These are phyloP conservation scores for Prototheca stagnorum DNA, from an alignment of 163 green algal genomes.

Conservation along the genomic window DNA sequence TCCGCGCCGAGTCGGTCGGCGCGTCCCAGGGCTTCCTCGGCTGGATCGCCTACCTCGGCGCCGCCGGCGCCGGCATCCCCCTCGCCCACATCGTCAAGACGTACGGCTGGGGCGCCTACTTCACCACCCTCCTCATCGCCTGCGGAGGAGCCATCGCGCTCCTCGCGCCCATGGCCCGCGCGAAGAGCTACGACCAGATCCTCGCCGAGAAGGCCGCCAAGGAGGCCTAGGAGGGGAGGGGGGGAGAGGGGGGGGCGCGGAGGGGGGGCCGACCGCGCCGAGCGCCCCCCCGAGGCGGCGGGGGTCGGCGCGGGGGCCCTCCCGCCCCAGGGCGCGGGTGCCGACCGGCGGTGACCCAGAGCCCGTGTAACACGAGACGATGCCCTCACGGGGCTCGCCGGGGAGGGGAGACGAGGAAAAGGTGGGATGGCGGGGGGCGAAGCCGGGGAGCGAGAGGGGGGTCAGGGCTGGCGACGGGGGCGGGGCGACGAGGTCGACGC, in stretches of 20 bases:
- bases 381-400: no score
- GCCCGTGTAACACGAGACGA: no score
- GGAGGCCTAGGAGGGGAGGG: not conserved
- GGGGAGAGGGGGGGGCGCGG: not conserved
- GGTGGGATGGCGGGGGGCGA: no score
- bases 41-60: conserved; percentile 90
- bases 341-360: no score
- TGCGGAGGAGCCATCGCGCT: conserved; percentile 70
- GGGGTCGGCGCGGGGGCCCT: not conserved
- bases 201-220: not conserved
- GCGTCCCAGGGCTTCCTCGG: conserved; percentile 90
- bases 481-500: no score
- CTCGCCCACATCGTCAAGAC: conserved; percentile 76
- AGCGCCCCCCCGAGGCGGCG: no score
- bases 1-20: conserved; percentile 76
- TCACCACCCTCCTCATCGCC: conserved; percentile 53
- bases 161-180: conserved; percentile 76
- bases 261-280: no score
- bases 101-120: conserved; percentile 65
- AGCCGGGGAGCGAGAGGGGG: no score
- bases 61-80: conserved; percentile 68
- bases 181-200: conserved; percentile 66
- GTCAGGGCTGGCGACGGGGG: no score
- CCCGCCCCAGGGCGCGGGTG: no score
- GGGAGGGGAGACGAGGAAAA: no score